phyloP scores from a whole-genome alignment of 2,329 filamentous ascomycete species.

The Colletotrichum musicola region DNA sequence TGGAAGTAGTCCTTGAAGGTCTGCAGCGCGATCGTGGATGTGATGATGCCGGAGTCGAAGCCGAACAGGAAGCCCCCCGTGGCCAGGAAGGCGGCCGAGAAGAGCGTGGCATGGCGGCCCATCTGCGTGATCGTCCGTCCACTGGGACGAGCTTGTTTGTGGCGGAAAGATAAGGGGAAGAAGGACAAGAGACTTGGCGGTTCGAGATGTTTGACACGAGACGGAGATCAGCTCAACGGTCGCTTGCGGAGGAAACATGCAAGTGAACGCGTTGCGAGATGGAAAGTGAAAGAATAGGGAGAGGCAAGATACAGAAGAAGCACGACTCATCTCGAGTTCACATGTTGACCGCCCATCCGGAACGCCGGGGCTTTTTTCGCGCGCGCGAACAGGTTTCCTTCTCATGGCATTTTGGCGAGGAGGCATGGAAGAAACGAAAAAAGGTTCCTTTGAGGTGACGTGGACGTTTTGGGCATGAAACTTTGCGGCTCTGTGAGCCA shows the following conservation, averaged over 20 bases:
- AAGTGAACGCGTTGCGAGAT: background rate
- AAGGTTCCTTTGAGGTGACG: slow-evolving; percentile 7
- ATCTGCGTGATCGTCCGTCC: slow-evolving; percentile 15
- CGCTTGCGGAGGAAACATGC: background rate
- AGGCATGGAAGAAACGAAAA: too few species aligned
- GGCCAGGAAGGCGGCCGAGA: slow-evolving; percentile 44
- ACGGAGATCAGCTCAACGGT: background rate
- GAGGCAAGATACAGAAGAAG: background rate
- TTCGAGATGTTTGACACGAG: background rate
- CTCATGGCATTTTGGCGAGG: background rate
- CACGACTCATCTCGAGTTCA: background rate
- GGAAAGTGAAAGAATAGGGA: background rate
- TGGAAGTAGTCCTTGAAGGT: slow-evolving; percentile 57
- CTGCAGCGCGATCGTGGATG: slow-evolving; percentile 46
- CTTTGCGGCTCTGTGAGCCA: slow-evolving; percentile 28
- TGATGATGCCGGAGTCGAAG: slow-evolving; percentile 62
- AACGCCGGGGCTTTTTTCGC: background rate
- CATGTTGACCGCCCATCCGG: slow-evolving; percentile 1
- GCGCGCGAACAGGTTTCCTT: slow-evolving; percentile 17
- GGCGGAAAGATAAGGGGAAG: background rate
- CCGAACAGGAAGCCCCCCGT: slow-evolving; percentile 53
- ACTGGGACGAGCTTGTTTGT: background rate
- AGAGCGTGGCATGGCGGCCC: slow-evolving; percentile 32
- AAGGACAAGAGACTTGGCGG: background rate
- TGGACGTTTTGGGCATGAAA: slow-evolving; percentile 31